Conservation (phyloP, 129 eudicot genomes). For the Tanacetum coccineum region DNA sequence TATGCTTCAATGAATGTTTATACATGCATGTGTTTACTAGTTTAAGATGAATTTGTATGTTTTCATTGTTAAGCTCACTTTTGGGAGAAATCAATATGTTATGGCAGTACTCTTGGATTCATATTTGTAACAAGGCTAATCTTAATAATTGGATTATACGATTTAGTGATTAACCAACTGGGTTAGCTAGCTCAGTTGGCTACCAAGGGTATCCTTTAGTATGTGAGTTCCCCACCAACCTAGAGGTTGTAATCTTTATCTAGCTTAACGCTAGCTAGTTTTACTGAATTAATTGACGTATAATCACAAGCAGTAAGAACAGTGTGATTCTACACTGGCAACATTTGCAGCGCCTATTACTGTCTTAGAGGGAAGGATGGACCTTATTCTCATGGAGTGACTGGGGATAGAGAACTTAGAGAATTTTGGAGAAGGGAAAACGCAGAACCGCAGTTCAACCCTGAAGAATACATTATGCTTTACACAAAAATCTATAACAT, state of each 20-base stretch:
- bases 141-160: no score
- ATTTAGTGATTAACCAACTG: no score
- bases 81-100: no score
- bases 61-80: no score
- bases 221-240: slow-evolving; percentile 67
- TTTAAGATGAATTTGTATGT: no score
- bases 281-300: no score
- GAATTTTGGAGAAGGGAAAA: slow-evolving; percentile 44
- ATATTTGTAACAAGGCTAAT: no score
- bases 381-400: slow-evolving; percentile 39
- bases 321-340: slow-evolving; percentile 18
- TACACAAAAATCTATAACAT: slow-evolving; percentile 70
- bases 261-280: no score
- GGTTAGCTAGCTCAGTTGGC: slow-evolving; percentile 76
- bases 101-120: no score
- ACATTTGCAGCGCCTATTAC: slow-evolving; percentile 30
- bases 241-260: slow-evolving; percentile 24
- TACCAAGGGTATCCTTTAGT: no score
- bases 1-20: no score
- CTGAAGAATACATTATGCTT: slow-evolving; percentile 57
- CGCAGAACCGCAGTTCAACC: slow-evolving; percentile 51
- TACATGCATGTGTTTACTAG: no score
- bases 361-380: slow-evolving; percentile 62
- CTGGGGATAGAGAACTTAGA: slow-evolving; percentile 50
- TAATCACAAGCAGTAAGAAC: slow-evolving; percentile 19